Base-by-base conservation (phyloP, 202 grass and related monocot genomes). In the Cymbopogon flexuosus region DNA sequence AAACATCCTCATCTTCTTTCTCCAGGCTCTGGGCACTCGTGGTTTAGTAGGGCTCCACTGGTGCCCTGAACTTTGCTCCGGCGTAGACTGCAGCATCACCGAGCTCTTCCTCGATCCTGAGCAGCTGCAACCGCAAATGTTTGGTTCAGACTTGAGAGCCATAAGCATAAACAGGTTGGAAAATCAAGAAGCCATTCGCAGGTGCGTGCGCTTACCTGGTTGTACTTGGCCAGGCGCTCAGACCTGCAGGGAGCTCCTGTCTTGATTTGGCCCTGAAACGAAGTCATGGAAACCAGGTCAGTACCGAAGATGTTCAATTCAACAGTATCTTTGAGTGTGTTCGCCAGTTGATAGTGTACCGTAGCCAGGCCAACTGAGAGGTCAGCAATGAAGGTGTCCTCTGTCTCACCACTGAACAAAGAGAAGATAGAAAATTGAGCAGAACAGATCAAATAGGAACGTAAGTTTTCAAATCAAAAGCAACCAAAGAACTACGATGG, bases 371-470 rank as follows among this genome's bases (percentile, higher is more conserved):
- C 95, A 29, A 98, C 95, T 5, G 95, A 69, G 42, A 98, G 88
- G 70, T 98, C 95, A 16, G 95, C 92, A 75, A 98, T 98, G 81
- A 98, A 98, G 72, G 95, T 94, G 65, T 98, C 95, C 84, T 98
- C 95, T 2, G 95, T 98, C 84, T 98, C 95, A 68, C 95, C 95
- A 86, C 95, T 94, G 84, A 37, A 80, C 40, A 37, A 84, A 61
- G 42, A 54, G 5, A 52, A 58, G 15, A 42, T 36, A 19, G 4
- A 24, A 43, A 68, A 9, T 3, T 56, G 43, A 67, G 34, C 14
- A 11, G 75, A 47, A 51, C 27, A 62, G n/a, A 34, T 65, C 36
- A 65, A 19, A 73, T 3, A 9, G 7, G n/a, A 83, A 58, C 15
- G 8, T 31, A 23, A 33, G 23, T 21, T 45, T 79, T 10, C 27